Conservation (phyloP, 2,329 filamentous ascomycete genomes). For the Botrytis fragariae region DNA sequence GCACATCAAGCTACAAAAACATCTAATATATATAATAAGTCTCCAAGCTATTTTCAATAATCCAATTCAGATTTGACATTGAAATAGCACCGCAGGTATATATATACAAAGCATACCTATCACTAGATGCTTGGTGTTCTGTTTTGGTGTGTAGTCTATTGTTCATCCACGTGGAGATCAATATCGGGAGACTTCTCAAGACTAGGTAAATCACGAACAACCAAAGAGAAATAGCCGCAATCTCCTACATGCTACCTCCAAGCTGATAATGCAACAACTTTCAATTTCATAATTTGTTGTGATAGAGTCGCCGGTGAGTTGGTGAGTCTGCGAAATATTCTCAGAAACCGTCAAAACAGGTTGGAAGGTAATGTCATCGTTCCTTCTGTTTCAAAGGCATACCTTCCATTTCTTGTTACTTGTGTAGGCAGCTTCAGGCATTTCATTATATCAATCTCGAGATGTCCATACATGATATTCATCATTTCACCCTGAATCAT, state of each 20-base stretch:
- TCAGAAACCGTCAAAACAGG: neutral
- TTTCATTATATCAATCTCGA: neutral
- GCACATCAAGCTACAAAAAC: neutral
- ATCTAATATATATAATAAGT: neutral
- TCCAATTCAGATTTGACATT: neutral
- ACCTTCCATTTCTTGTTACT: neutral
- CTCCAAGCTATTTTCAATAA: neutral
- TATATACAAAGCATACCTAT: neutral
- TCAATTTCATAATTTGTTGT: neutral
- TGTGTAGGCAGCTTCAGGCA: neutral
- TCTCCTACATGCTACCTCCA: neutral
- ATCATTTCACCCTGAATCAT: neutral
- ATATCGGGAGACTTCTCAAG: neutral
- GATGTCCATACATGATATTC: neutral
- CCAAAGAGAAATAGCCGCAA: neutral
- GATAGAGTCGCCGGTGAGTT: neutral
- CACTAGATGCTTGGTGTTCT: neutral
- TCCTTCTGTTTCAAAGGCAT: neutral
- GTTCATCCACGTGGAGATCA: neutral
- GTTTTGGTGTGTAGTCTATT: neutral
- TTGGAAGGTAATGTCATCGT: neutral
- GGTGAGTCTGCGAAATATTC: neutral
- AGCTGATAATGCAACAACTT: neutral
- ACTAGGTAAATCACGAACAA: neutral
- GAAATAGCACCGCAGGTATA: neutral